These are phyloP conservation scores for Misopates orontium DNA, from an alignment of 257 asterid genomes.

Conservation along the genomic window DNA sequence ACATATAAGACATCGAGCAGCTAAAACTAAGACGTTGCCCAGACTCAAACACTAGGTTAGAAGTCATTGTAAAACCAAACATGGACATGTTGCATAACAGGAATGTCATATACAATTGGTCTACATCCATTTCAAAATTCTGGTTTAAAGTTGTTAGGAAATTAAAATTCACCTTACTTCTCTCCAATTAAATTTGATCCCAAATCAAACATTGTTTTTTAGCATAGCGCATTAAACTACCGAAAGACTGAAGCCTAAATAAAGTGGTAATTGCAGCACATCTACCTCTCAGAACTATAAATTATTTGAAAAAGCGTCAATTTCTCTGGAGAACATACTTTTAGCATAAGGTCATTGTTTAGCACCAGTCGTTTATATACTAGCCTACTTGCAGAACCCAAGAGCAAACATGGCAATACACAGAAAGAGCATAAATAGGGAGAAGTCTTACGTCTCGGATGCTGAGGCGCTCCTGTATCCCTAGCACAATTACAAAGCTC, in stretches of 20 bases:
- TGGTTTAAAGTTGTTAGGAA: not conserved
- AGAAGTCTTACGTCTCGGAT: conserved; percentile 73
- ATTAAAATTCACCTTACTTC: not conserved
- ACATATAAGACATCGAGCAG: too few species aligned
- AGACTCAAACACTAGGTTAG: not conserved
- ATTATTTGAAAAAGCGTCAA: not conserved
- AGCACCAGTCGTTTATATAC: conserved; percentile 6
- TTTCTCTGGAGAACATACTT: conserved; percentile 6
- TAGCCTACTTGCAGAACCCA: conserved; percentile 7
- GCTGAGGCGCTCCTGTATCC: conserved; percentile 88
- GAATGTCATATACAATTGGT: not conserved
- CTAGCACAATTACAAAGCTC: conserved; percentile 40
- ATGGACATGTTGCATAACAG: not conserved
- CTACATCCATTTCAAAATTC: not conserved
- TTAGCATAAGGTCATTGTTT: not conserved
- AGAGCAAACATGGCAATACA: conserved; percentile 11
- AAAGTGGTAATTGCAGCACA: not conserved
- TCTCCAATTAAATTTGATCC: not conserved
- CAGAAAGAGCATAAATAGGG: conserved; percentile 26
- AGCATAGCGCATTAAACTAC: not conserved
- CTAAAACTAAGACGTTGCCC: not conserved
- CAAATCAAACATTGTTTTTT: not conserved
- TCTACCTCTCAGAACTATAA: not conserved
- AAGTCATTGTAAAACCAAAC: not conserved
- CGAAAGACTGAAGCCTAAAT: not conserved